These are phyloP conservation scores for Tolypocladium endophyticum DNA, from an alignment of 2,329 filamentous ascomycete genomes.

Conservation along the genomic window DNA sequence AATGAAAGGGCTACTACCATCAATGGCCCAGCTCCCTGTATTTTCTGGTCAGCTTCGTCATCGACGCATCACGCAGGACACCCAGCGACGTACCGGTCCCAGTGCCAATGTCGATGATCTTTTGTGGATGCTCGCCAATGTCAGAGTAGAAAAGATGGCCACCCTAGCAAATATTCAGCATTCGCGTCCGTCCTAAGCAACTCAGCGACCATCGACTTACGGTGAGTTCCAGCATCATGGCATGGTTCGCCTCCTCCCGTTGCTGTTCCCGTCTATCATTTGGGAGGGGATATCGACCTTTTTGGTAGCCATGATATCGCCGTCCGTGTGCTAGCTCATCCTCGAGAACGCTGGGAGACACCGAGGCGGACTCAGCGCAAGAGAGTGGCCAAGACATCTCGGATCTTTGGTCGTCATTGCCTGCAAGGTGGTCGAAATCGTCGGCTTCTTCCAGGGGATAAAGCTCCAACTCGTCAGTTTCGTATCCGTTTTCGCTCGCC, in stretches of 20 bases:
- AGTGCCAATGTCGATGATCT: constrained; percentile 37
- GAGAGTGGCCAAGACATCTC: constrained; percentile 15
- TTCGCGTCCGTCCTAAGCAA: background rate
- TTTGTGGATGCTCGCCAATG: constrained; percentile 26
- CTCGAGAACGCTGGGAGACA: constrained; percentile 20
- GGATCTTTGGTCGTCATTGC: constrained; percentile 4
- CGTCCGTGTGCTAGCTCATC: constrained; percentile 22
- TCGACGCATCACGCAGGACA: background rate
- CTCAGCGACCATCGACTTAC: constrained; percentile 10
- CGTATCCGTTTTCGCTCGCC: constrained; percentile 11
- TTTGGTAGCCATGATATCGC: constrained; percentile 32
- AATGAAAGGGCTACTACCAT: constrained; percentile 18
- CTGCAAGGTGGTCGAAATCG: constrained; percentile 3
- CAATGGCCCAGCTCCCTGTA: constrained; percentile 42
- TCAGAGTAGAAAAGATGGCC: constrained; percentile 29
- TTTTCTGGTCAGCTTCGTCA: background rate
- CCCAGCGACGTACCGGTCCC: constrained; percentile 28
- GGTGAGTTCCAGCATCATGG: constrained; percentile 32
- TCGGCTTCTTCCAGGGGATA: constrained; percentile 11
- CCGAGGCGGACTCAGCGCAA: constrained; percentile 20
- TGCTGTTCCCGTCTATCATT: constrained; percentile 35
- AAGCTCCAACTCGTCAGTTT: constrained; percentile 19
- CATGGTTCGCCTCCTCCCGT: constrained; percentile 34
- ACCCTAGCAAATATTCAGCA: constrained; percentile 11
- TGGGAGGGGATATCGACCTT: constrained; percentile 33